Percentiles rank a stretch among this genome's conserved stretches.
Evolutionary conservation across 352 stramenopile genomes (phyloP).

Genomic region (Phytophthora capsici): DNA sequence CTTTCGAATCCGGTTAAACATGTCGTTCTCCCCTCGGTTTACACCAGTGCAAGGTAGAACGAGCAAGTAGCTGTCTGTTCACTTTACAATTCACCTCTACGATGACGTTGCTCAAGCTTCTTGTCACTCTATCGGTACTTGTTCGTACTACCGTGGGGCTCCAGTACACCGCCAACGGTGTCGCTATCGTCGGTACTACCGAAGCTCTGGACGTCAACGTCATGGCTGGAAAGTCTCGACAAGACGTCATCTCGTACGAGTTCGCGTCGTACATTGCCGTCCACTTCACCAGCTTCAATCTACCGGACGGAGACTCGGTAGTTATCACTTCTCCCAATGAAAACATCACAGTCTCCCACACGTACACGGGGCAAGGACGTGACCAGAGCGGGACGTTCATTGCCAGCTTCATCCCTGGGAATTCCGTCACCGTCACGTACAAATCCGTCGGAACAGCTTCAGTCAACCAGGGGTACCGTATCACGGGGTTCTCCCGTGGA

Average conservation of each 20-base stretch:
- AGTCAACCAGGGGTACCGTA: slow-evolving; percentile 39
- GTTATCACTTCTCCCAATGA: slow-evolving; percentile 47
- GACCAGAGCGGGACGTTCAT: slow-evolving; percentile 48
- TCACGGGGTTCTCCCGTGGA: slow-evolving; percentile 52
- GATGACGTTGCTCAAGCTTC: slow-evolving; percentile 21
- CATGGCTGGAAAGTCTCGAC: slow-evolving; percentile 24
- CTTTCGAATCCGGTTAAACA: slow-evolving; percentile 21
- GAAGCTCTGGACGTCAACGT: slow-evolving; percentile 40
- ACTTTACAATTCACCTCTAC: slow-evolving; percentile 39
- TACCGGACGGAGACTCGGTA: slow-evolving; percentile 59
- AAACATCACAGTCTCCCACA: slow-evolving; percentile 29
- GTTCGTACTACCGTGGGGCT: slow-evolving; percentile 11
- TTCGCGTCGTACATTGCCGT: slow-evolving; percentile 62
- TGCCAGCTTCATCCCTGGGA: slow-evolving; percentile 49
- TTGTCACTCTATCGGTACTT: slow-evolving; percentile 20
- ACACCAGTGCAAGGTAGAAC: neutral
- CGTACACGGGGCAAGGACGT: slow-evolving; percentile 48
- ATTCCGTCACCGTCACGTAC: slow-evolving; percentile 56
- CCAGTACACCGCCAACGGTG: slow-evolving; percentile 41
- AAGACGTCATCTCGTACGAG: slow-evolving; percentile 53
- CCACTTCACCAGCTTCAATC: slow-evolving; percentile 57
- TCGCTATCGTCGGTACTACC: slow-evolving; percentile 46
- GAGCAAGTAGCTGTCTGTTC: neutral
- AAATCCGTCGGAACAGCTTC: slow-evolving; percentile 20
- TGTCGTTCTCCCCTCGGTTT: slow-evolving; percentile 12